phyloP scores from a whole-genome alignment of 345 rosid species.

The Salix caprea region DNA sequence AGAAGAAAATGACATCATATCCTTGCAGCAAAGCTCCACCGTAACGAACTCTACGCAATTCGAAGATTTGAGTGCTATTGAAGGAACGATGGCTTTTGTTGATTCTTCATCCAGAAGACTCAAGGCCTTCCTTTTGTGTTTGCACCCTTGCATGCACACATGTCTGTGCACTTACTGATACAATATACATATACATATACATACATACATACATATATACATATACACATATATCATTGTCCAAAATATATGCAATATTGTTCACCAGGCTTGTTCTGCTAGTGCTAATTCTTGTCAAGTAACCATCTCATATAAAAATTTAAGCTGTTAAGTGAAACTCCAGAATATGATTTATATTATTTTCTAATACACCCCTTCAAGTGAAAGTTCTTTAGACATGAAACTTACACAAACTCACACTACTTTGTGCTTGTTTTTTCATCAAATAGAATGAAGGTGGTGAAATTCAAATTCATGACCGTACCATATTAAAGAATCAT shows the following conservation, averaged over 20 bases:
- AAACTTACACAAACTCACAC: too few relatives aligned
- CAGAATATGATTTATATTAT: too few relatives aligned
- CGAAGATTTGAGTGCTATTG: not conserved
- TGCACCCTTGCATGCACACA: not conserved
- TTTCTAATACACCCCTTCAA: too few relatives aligned
- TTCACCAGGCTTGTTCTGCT: not conserved
- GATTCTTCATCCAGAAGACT: not conserved
- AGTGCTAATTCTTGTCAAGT: not conserved
- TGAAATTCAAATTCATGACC: too few relatives aligned
- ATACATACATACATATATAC: too few relatives aligned
- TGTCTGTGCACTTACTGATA: not conserved
- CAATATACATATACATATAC: too few relatives aligned
- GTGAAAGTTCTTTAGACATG: too few relatives aligned
- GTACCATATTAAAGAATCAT: too few relatives aligned
- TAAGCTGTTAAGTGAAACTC: rapidly evolving
- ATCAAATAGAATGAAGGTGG: too few relatives aligned
- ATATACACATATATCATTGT: not conserved
- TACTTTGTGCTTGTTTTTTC: too few relatives aligned
- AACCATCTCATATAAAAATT: too few relatives aligned
- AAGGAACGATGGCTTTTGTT: not conserved
- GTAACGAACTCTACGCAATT: not conserved
- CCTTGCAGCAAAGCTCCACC: not conserved
- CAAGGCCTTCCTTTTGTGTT: not conserved
- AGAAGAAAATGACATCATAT: not conserved
- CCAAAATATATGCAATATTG: not conserved